Evolutionary conservation across 768 basidiomycete species (phyloP), one percentile per base, ranked within the genome.

Genomic region (Favolaschia claudopus): DNA sequence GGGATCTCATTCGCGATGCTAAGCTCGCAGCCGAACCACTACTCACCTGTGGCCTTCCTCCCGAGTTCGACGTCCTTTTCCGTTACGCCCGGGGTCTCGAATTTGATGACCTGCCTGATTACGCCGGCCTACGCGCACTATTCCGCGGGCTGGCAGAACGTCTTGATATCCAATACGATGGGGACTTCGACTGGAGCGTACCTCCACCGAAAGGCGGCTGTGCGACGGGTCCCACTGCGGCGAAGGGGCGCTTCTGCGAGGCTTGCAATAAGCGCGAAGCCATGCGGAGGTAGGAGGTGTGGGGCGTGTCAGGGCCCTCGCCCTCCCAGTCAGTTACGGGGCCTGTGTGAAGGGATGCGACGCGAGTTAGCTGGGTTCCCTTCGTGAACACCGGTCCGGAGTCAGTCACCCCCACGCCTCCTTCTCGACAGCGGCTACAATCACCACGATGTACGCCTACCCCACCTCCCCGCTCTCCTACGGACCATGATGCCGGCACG

Each of bases 61-160:
- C 86, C 44, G 92, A 95, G 74, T 92, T 94, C 58, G 89, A 89
- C 62, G 84, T 92, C 51, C 82, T 94, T 65, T 90, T 89, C 73
- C 82, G 84, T 40, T 95, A 95, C 75, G 87, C 89, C 20, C 85
- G 93, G 40, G 87, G 86, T 2, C 85, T 96, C 32, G 89, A 89
- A 62, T 95, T 95, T 65, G 92, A 92, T 67, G 93, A 95, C 76
- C 80, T 92, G 36, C 94, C 93, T 10, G 94, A 96, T 73, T 96
- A 95, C 67, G 89, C 87, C 39, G 93, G 93, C 25, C 77, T 95
- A 22, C 82, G 93, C 38, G 84, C 82, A 40, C 82, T 93, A 40
- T 92, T 95, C 72, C 80, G 82, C 15, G 83, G 81, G 4, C 69
- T 89, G 12, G 87, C 83, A 1, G 78, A 76, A 56, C 78, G 83